A percentile compares a stretch with the other conserved stretches of the same genome.
Conservation (phyloP, 2,329 filamentous ascomycete species). For the Zasmidium angulare region DNA sequence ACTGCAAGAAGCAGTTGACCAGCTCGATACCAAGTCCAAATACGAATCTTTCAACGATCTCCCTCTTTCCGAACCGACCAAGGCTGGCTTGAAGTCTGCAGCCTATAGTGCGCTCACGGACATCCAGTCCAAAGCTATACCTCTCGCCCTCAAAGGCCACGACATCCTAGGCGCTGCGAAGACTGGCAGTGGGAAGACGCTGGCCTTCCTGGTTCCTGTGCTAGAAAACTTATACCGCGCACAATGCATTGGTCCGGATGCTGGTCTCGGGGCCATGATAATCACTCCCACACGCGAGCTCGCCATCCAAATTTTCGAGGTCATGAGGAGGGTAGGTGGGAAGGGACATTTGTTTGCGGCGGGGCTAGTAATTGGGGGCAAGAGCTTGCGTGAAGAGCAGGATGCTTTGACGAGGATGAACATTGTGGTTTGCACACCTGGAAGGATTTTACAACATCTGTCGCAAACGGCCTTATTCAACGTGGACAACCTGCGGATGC, state of each 20-base stretch:
- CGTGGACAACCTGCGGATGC: conserved; percentile 84
- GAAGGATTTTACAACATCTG: conserved; percentile 91
- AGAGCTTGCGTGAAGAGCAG: conserved; percentile 82
- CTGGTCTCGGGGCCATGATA: conserved; percentile 84
- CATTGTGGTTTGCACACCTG: conserved; percentile 92
- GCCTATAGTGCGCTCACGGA: conserved; percentile 91
- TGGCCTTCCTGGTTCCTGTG: conserved; percentile 88
- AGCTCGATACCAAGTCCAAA: conserved; percentile 59
- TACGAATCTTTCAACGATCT: conserved; percentile 76
- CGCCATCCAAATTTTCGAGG: conserved; percentile 95
- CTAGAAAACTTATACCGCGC: conserved; percentile 88
- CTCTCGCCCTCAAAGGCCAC: conserved; percentile 75
- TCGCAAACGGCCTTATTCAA: conserved; percentile 91
- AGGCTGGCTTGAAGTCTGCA: conserved; percentile 74
- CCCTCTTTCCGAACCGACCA: conserved; percentile 79
- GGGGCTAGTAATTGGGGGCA: conserved; percentile 89
- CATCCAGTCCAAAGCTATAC: conserved; percentile 87
- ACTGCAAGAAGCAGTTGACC: conserved; percentile 41
- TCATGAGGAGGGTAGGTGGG: conserved; percentile 83
- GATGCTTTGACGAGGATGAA: conserved; percentile 89
- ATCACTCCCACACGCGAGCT: conserved; percentile 93
- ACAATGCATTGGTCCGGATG: conserved; percentile 84
- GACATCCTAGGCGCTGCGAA: conserved; percentile 95
- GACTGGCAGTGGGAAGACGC: conserved; percentile 91
- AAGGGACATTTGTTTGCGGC: conserved; percentile 85